These are phyloP conservation scores for Globisporangium canariense DNA, from an alignment of 352 stramenopile species.

Conservation along the genomic window DNA sequence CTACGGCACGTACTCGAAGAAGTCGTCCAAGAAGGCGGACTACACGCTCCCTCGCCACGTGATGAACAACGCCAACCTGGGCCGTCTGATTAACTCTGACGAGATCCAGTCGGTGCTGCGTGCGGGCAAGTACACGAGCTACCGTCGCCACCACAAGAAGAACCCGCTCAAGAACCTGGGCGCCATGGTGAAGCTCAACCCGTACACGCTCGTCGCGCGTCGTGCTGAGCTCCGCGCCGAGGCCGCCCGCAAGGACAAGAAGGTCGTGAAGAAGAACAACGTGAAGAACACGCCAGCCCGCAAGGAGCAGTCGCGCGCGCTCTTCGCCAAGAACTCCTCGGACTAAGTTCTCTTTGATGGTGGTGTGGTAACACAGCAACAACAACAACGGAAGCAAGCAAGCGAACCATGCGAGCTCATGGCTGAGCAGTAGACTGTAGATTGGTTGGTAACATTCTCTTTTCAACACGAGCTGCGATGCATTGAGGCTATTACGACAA, in stretches of 20 bases:
- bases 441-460: not conserved
- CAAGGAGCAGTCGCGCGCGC: constrained; percentile 69
- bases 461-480: constrained; percentile 4
- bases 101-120: constrained; percentile 97
- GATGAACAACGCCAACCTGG: constrained; percentile 98
- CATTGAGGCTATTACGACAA: constrained; percentile 11
- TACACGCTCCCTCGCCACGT: constrained; percentile 92
- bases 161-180: constrained; percentile 97
- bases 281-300: constrained; percentile 72
- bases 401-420: not conserved
- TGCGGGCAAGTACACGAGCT: constrained; percentile 90
- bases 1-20: constrained; percentile 94
- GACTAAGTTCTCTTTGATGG: constrained; percentile 45
- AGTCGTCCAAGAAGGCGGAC: constrained; percentile 88
- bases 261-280: constrained; percentile 85
- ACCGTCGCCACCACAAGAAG: constrained; percentile 94
- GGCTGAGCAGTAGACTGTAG: not conserved
- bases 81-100: constrained; percentile 99
- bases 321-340: constrained; percentile 79
- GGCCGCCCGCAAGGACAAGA: constrained; percentile 88
- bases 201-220: constrained; percentile 93
- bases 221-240: constrained; percentile 87
- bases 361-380: too few species aligned
- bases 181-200: constrained; percentile 96
- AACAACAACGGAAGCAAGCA: not conserved